A percentile compares a stretch with the other conserved stretches of the same genome.
Evolutionary conservation across 1,139 yeast species (phyloP).

Genomic region (Blastobotrys malaysiensis): DNA sequence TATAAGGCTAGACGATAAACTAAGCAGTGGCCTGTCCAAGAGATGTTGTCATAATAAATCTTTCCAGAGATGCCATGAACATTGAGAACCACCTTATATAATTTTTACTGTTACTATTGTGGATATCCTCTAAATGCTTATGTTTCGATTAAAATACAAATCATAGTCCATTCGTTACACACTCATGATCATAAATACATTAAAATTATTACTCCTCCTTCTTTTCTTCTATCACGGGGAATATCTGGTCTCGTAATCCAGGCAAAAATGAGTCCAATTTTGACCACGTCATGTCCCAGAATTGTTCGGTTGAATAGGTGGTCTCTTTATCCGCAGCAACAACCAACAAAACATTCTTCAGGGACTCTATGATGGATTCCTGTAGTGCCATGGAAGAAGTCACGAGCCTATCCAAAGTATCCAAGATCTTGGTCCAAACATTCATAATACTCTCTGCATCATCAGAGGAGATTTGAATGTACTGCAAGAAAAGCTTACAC

Average conservation of each 20-base stretch:
- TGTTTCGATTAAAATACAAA: not conserved
- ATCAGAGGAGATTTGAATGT: conserved; percentile 34
- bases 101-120: no score
- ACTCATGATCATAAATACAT: not conserved
- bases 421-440: conserved; percentile 44
- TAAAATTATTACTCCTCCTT: not conserved
- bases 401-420: conserved; percentile 44
- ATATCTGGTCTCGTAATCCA: conserved; percentile 35
- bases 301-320: conserved; percentile 27
- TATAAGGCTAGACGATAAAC: no score
- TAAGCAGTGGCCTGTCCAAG: no score
- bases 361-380: conserved; percentile 58
- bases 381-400: conserved; percentile 38
- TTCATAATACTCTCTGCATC: conserved; percentile 25
- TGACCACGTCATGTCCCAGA: conserved; percentile 42
- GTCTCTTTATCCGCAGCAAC: conserved; percentile 38
- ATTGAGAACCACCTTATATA: no score
- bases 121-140: no score
- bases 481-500: conserved; percentile 68
- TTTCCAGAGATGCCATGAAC: no score
- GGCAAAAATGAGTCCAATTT: conserved; percentile 45
- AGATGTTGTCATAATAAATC: no score
- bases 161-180: not conserved
- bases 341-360: conserved; percentile 53
- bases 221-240: conserved; percentile 3